These are phyloP conservation scores for Eucalyptus victrix DNA, from an alignment of 345 rosid species.

Conservation along the genomic window DNA sequence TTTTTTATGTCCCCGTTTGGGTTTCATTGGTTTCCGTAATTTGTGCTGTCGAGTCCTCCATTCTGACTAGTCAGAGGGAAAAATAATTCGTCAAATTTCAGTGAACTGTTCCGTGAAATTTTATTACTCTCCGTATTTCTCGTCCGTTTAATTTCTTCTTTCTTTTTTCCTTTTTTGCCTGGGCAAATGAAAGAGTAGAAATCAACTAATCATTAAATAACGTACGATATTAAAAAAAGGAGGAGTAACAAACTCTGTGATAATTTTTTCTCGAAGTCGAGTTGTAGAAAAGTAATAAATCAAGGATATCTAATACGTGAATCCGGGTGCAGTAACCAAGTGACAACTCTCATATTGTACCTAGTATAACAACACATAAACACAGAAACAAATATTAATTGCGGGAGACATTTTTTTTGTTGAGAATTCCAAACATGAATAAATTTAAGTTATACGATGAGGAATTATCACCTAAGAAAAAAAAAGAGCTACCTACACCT, in stretches of 20 bases:
- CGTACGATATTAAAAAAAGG: background rate
- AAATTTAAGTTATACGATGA: background rate
- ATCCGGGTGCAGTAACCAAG: fast-evolving
- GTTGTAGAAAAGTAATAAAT: background rate
- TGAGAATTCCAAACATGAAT: background rate
- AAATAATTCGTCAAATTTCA: background rate
- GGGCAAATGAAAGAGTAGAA: background rate
- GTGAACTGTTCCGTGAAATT: background rate
- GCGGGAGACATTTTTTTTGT: background rate
- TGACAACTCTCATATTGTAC: background rate
- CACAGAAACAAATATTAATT: background rate
- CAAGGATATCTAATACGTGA: background rate
- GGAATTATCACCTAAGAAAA: background rate
- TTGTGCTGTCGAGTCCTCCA: background rate
- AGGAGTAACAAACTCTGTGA: background rate
- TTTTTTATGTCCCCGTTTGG: background rate
- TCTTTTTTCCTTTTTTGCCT: background rate
- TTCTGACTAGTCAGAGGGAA: background rate
- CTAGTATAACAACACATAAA: background rate
- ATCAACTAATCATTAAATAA: background rate
- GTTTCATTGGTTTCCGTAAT: background rate
- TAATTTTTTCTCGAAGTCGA: background rate
- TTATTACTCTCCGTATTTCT: background rate
- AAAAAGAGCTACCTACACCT: background rate
- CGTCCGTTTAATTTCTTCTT: background rate